Percentiles rank a stretch among this genome's conserved stretches.
phyloP scores from a whole-genome alignment of 225 moss, liverwort and hornwort species.

The Pleurozium schreberi region DNA sequence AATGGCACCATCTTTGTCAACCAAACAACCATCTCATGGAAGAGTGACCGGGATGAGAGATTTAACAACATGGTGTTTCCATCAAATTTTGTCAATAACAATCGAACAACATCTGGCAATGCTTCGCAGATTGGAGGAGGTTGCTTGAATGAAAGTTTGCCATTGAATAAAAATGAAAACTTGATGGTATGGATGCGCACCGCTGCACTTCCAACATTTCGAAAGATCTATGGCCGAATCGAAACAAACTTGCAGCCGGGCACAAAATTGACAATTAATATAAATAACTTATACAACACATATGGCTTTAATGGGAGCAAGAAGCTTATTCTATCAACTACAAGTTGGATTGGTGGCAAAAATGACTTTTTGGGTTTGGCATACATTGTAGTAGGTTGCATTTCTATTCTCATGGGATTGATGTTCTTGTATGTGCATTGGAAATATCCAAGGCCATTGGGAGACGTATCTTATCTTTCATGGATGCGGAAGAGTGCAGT shows the following conservation, averaged over 20 bases:
- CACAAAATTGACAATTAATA: not conserved
- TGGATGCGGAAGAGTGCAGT: slow-evolving; percentile 9
- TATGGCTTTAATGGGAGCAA: slow-evolving; percentile 38
- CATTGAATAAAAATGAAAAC: slow-evolving; percentile 19
- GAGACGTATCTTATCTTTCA: slow-evolving; percentile 27
- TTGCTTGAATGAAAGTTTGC: slow-evolving; percentile 3
- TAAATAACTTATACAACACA: slow-evolving; percentile 32
- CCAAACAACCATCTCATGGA: slow-evolving; percentile 37
- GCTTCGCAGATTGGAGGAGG: slow-evolving; percentile 42
- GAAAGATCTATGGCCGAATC: slow-evolving; percentile 40
- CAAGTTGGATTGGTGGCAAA: slow-evolving; percentile 38
- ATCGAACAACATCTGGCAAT: not conserved
- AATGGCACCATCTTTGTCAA: slow-evolving; percentile 15
- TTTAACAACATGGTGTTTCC: slow-evolving; percentile 29
- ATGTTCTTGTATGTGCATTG: slow-evolving; percentile 18
- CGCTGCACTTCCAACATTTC: slow-evolving; percentile 37
- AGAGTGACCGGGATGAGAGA: slow-evolving; percentile 20
- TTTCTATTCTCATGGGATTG: slow-evolving; percentile 7
- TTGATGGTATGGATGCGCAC: slow-evolving; percentile 54
- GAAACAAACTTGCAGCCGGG: slow-evolving; percentile 7
- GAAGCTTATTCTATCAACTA: slow-evolving; percentile 22
- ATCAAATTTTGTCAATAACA: slow-evolving; percentile 36
- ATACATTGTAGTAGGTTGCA: slow-evolving; percentile 18
- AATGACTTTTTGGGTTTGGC: slow-evolving; percentile 35
- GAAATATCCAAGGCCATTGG: slow-evolving; percentile 25